phyloP scores from a whole-genome alignment of 2,329 filamentous ascomycete genomes.

The Pezicula carpinea region DNA sequence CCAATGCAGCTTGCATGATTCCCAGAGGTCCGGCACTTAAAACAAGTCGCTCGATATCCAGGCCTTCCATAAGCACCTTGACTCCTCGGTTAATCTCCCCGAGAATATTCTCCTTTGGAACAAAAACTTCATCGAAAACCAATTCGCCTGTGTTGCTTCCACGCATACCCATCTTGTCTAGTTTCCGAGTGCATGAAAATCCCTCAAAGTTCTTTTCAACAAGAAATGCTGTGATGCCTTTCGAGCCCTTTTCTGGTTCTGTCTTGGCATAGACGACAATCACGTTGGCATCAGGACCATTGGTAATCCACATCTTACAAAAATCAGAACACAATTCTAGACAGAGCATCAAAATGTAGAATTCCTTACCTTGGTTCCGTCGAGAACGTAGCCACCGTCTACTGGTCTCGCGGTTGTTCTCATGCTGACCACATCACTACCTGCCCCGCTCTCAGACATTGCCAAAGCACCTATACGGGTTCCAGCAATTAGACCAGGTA shows the following conservation, averaged over 20 bases:
- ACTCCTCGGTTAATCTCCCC: conserved; percentile 79
- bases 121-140: conserved; percentile 85
- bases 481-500: conserved; percentile 78
- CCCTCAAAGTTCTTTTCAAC: conserved; percentile 67
- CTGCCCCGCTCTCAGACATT: conserved; percentile 90
- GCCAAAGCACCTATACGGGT: conserved; percentile 81
- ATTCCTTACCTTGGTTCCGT: conserved; percentile 57
- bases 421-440: conserved; percentile 95
- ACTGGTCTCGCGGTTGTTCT: conserved; percentile 76
- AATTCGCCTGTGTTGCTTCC: conserved; percentile 95
- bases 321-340: background rate
- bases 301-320: conserved; percentile 95
- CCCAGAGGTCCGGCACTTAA: conserved; percentile 87
- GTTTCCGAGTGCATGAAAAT: conserved; percentile 83
- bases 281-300: conserved; percentile 88
- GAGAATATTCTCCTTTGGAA: conserved; percentile 76
- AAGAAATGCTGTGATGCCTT: conserved; percentile 93
- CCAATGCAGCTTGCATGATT: conserved; percentile 88
- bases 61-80: conserved; percentile 88
- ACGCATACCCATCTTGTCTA: conserved; percentile 98
- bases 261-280: conserved; percentile 98
- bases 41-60: conserved; percentile 90
- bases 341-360: background rate
- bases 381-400: conserved; percentile 80
- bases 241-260: conserved; percentile 70